Base-by-base conservation (phyloP, 2,329 filamentous ascomycete species). In the Bipolaris gigantea region DNA sequence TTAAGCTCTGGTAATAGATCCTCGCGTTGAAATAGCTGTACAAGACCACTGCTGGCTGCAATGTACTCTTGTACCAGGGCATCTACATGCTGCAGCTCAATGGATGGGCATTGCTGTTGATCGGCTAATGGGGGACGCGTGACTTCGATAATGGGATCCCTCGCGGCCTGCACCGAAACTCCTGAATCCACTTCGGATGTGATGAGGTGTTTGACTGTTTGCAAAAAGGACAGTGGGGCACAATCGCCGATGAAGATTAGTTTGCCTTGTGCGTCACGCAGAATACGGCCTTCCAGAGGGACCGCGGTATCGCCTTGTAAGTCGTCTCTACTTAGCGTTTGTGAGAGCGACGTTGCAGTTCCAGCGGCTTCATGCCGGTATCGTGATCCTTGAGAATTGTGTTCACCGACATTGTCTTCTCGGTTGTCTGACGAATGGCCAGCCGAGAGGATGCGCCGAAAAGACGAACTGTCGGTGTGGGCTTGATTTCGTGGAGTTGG, bases 181-280 rank as follows among this genome's bases (percentile, higher is more conserved):
- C 65, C 62, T 9, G 65, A 53, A 30, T 66, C 67, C 8, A 65
- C 65, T 38, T 68, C 64, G 10, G 75, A 74, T 3, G 77, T 76
- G 7, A 81, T 76, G 5, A 83, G 73, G 40, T 80, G 76, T 32
- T 80, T 77, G 13, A 82, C 79, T 49, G 78, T 81, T 60, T 82
- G 80, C 33, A 82, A 60, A 48, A 82, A 82, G 0, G 80, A 81
- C 42, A 82, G 67, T 43, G 79, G 81, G 32, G 80, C 80, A 34
- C 79, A 82, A 54, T 83, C 80, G 13, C 80, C 80, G 25, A 83
- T 79, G 58, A 81, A 83, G 62, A 83, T 81, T 45, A 80, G 77
- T 50, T 81, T 82, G 5, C 80, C 80, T 56, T 81, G 78, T 0
- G 79, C 79, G 58, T 82, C 80, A 21, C 78, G 78, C 9, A 82